Conservation (phyloP, 768 basidiomycete genomes). For the Termitomyces sp. region DNA sequence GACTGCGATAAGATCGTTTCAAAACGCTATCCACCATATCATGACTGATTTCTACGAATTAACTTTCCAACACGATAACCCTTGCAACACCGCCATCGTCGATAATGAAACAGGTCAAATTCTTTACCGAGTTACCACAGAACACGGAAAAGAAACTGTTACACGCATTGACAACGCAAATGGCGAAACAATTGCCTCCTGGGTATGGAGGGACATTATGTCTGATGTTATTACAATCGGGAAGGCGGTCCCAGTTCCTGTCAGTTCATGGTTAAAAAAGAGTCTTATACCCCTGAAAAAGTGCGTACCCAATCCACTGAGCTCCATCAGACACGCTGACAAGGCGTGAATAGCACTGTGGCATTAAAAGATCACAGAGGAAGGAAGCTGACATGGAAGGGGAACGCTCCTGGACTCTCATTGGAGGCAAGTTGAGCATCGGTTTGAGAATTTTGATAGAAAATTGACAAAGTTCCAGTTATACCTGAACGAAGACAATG, state of each 20-base stretch:
- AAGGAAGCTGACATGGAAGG: conserved; percentile 40
- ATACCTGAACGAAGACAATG: conserved; percentile 29
- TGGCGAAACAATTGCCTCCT: conserved; percentile 31
- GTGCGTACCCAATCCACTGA: conserved; percentile 19
- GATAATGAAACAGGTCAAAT: conserved; percentile 26
- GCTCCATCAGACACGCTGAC: not conserved
- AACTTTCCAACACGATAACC: conserved; percentile 36
- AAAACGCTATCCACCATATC: not conserved
- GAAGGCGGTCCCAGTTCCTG: conserved; percentile 15
- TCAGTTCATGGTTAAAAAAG: conserved; percentile 36
- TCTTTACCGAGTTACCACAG: conserved; percentile 34
- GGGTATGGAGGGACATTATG: conserved; percentile 35
- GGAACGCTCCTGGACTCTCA: conserved; percentile 28
- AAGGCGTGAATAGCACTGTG: conserved; percentile 27
- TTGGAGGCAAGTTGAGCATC: conserved; percentile 25
- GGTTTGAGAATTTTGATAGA: not conserved
- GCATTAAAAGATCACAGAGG: conserved; percentile 29
- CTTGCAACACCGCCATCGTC: conserved; percentile 35
- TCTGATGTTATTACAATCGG: conserved; percentile 37
- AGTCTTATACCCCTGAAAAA: conserved; percentile 30
- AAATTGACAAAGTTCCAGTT: conserved; percentile 23
- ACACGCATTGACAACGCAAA: conserved; percentile 30
- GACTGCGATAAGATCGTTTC: not conserved
- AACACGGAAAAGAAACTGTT: conserved; percentile 24
- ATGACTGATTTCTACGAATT: conserved; percentile 23